Evolutionary conservation across 2,329 filamentous ascomycete species (phyloP), one percentile per base, ranked within the genome.

Genomic region (Fusarium buharicum): DNA sequence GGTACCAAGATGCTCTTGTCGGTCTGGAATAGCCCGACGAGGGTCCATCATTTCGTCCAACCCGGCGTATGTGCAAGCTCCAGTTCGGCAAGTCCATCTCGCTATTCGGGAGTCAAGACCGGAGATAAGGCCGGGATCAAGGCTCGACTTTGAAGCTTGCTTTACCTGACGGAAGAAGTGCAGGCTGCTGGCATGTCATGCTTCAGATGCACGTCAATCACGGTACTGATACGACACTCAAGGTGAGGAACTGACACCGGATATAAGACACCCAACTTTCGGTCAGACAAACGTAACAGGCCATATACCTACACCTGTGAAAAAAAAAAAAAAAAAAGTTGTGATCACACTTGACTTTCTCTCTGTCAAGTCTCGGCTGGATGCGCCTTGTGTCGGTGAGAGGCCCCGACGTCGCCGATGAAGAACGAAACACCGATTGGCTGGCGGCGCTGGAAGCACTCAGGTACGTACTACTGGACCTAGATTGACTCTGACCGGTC

Each of bases 311-410:
- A 24, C 22, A 24, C 6, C 22, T 24, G 22, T 8, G 44, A 16
- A 18, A 28, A n/a, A 13, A 13, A 13, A 28, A 33, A 27, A 38
- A n/a, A n/a, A n/a, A n/a, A 43, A 38, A 30, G 41, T 43, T 17
- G 40, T 44, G 38, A 48, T 33, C 47, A 40, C 55, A 45, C 27
- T 34, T 39, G 18, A 18, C n/a, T 40, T 7, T 44, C 10, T 18
- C n/a, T 8, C 22, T 24, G 6, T 24, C 22, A 24, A 24, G 22
- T 33, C 20, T 53, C 62, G 62, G 62, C 45, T 65, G 55, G 46
- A 41, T 38, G 41, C 62, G 62, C 62, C 45, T 65, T 62, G 53
- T 43, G 40, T 65, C 62, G 62, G 62, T 63, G 22, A 24, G 53
- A 59, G 62, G 39, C 24, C 22, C 33, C n/a, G 37, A 58, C 43